Evolutionary conservation across 352 stramenopile species (phyloP).

Genomic region (Pythium apleroticum): DNA sequence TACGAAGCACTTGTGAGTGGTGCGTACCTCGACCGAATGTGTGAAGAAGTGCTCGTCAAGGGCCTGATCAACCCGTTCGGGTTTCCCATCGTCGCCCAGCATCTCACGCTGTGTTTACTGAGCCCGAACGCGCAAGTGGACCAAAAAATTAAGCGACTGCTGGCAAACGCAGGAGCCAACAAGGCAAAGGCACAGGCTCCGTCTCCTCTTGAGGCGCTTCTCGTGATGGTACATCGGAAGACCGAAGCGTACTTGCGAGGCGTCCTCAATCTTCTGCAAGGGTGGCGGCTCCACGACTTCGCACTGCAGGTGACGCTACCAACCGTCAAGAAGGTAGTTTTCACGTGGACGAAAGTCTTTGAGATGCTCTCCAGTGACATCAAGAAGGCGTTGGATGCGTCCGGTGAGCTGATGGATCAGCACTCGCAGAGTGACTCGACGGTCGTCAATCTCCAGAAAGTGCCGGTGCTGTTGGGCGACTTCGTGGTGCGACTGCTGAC

Average conservation of each 20-base stretch:
- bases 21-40: slow-evolving; percentile 67
- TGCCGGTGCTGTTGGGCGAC: slow-evolving; percentile 70
- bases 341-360: slow-evolving; percentile 74
- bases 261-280: slow-evolving; percentile 67
- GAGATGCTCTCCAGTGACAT: slow-evolving; percentile 48
- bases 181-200: slow-evolving; percentile 49
- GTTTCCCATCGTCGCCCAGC: slow-evolving; percentile 81
- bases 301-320: slow-evolving; percentile 48
- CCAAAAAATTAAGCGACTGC: slow-evolving; percentile 71
- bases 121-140: slow-evolving; percentile 59
- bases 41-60: slow-evolving; percentile 70
- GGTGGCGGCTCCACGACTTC: slow-evolving; percentile 64
- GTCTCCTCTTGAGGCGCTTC: slow-evolving; percentile 59
- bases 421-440: slow-evolving; percentile 26
- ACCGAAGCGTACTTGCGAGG: slow-evolving; percentile 74
- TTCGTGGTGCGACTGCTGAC: slow-evolving; percentile 61
- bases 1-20: slow-evolving; percentile 43
- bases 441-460: slow-evolving; percentile 52
- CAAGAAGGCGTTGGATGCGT: slow-evolving; percentile 26
- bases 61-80: slow-evolving; percentile 70
- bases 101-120: slow-evolving; percentile 71
- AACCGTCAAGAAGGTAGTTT: slow-evolving; percentile 72
- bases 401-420: slow-evolving; percentile 23
- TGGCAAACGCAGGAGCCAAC: slow-evolving; percentile 47
- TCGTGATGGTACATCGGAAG: slow-evolving; percentile 70